Base-by-base conservation (phyloP, 805 yeast genomes). In the Yarrowia porcina region DNA sequence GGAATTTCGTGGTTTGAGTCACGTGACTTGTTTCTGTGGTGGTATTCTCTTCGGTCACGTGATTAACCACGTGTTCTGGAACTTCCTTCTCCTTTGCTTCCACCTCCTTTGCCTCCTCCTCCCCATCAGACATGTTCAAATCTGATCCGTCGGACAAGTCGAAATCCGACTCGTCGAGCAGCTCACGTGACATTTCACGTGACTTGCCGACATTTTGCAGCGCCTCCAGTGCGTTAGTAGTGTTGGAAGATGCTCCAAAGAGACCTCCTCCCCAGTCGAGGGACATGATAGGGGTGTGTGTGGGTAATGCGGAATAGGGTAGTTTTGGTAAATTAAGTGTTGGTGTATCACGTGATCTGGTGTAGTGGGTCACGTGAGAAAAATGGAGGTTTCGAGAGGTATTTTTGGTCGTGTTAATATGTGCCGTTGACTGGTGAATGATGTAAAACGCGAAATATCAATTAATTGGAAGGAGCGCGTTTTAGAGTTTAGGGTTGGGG, bases 201-300 rank as follows among this genome's bases (percentile, higher is more conserved):
- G 28, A n/a, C 32, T 6, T 4, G 3, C 57, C 57, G 12, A 50
- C 57, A 11, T 25, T 35, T 17, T 52, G 59, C 33, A 52, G 25
- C 44, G n/a, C 59, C 3, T 35, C 59, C 12, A 52, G 13, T 7
- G 59, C 59, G 30, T 30, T 41, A 1, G 56, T 9, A 15, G 20
- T 12, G 7, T 25, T 15, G 4, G 39, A 4, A 6, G 42, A 39
- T 9, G n/a, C n/a, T n/a, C 59, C 59, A 10, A 52, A 52, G 1
- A 52, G 33, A 15, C 59, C 59, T 35, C 59, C 59, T 35, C 59
- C 44, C 59, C 59, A 52, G 18, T 52, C 59, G 13, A 52, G 59
- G 4, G 32, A 33, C 59, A 52, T 52, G 33, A n/a, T n/a, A n/a
- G n/a, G n/a, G n/a, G 4, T 13, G 17, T 35, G 36, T 32, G 6